These are phyloP conservation scores for Fraxinus greggii DNA, from an alignment of 305 asterid genomes.

Conservation along the genomic window DNA sequence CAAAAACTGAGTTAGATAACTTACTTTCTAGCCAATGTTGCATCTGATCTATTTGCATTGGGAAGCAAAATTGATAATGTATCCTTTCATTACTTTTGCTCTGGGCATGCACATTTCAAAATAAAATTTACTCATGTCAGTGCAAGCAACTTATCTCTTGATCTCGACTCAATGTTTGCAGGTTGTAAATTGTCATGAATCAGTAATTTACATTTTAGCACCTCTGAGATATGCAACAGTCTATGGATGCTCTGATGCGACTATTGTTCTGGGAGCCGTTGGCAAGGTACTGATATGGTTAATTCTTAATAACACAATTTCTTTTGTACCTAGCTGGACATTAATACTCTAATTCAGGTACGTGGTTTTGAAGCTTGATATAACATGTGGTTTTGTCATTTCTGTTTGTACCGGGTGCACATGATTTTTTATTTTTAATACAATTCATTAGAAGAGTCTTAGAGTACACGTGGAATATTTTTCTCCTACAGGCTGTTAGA, in stretches of 20 bases:
- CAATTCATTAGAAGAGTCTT: neutral
- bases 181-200: conserved; percentile 97
- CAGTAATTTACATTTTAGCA: conserved; percentile 88
- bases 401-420: neutral
- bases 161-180: conserved; percentile 34
- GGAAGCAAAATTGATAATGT: neutral
- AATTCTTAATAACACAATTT: conserved; percentile 17
- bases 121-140: neutral
- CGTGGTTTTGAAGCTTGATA: conserved; percentile 17
- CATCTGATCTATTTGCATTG: neutral
- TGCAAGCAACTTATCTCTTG: conserved; percentile 14
- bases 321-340: conserved; percentile 5
- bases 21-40: neutral
- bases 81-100: conserved; percentile 4
- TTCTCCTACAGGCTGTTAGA: conserved; percentile 73
- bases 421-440: neutral
- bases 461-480: neutral
- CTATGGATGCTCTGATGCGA: conserved; percentile 99
- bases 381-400: neutral
- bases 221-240: conserved; percentile 86
- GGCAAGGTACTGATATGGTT: conserved; percentile 74
- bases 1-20: neutral
- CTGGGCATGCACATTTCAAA: neutral
- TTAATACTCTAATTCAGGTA: conserved; percentile 1
- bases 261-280: conserved; percentile 91